These are phyloP conservation scores for Nitzschia sp. DNA, from an alignment of 108 stramenopile species.

Conservation along the genomic window DNA sequence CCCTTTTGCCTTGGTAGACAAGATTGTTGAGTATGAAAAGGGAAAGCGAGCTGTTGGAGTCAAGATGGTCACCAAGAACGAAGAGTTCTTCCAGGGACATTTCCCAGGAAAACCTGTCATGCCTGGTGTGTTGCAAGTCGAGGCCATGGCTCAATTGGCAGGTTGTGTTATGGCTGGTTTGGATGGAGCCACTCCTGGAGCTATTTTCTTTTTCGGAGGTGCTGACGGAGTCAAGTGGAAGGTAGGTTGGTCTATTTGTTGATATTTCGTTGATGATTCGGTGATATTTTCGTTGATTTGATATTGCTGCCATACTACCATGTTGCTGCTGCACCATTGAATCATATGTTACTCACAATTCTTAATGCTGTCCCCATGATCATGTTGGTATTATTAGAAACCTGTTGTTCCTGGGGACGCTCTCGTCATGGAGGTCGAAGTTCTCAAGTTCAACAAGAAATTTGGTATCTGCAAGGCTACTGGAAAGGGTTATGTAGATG, in stretches of 20 bases:
- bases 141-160: slow-evolving; percentile 96
- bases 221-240: slow-evolving; percentile 97
- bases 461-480: slow-evolving; percentile 88
- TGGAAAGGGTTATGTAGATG: slow-evolving; percentile 85
- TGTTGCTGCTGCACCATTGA: background rate
- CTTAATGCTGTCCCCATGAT: no score
- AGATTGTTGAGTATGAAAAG: slow-evolving; percentile 90
- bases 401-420: slow-evolving; percentile 96
- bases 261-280: no score
- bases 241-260: slow-evolving; percentile 6
- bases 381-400: no score
- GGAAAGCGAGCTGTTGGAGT: slow-evolving; percentile 94
- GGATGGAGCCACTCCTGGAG: slow-evolving; percentile 80
- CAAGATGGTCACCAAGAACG: slow-evolving; percentile 94
- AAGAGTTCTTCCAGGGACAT: slow-evolving; percentile 97
- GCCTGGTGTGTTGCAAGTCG: slow-evolving; percentile 96
- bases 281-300: no score
- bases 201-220: slow-evolving; percentile 96
- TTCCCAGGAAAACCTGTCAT: slow-evolving; percentile 97
- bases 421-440: slow-evolving; percentile 95
- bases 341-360: background rate
- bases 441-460: slow-evolving; percentile 81
- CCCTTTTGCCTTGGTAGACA: slow-evolving; percentile 87
- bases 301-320: no score
- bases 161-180: slow-evolving; percentile 90